Evolutionary conservation across 164 flowering plant genomes (phyloP).

Genomic region (Magnolia changhungtana): DNA sequence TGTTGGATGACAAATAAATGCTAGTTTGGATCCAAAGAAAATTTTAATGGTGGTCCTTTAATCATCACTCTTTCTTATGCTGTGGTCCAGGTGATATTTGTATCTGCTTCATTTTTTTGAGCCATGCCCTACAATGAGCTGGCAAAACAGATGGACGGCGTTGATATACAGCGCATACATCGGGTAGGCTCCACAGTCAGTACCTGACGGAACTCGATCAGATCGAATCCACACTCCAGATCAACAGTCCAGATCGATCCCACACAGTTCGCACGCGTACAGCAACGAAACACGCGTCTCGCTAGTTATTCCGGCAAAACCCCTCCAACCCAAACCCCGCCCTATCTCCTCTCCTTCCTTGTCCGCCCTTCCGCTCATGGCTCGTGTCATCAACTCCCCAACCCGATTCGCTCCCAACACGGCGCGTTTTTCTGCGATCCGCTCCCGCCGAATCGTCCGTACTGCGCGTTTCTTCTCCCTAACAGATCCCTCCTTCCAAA

Average conservation of each 20-base stretch:
- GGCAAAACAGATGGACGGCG: no score
- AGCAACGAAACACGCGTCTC: background rate
- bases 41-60: no score
- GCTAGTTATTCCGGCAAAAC: background rate
- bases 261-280: background rate
- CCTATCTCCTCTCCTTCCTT: background rate
- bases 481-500: constrained; percentile 6
- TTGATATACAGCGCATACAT: no score
- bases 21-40: no score
- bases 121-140: no score
- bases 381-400: constrained; percentile 22
- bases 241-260: background rate
- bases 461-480: background rate
- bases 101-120: no score
- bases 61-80: no score
- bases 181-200: no score
- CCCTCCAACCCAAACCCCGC: background rate
- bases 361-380: constrained; percentile 18
- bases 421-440: constrained; percentile 18
- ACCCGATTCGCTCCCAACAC: constrained; percentile 25
- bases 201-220: no score
- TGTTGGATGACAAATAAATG: no score
- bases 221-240: background rate
- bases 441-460: constrained; percentile 12
- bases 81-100: no score